Percentiles rank a stretch among this genome's conserved stretches.
Conservation (phyloP, 140 eudicot genomes). For the Cichorium intybus region DNA sequence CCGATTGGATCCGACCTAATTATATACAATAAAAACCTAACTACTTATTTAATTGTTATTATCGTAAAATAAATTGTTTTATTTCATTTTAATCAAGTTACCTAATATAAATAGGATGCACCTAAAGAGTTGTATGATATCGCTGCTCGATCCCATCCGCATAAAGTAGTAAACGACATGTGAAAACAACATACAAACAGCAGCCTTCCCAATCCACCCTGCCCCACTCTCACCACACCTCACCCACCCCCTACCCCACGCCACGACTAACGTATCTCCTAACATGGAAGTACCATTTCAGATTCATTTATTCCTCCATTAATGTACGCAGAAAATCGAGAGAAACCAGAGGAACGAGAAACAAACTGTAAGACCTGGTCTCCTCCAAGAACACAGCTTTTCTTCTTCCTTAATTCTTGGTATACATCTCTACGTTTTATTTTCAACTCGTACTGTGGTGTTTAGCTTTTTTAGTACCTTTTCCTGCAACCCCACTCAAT, state of each 20-base stretch:
- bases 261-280: slow-evolving; percentile 11
- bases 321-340: slow-evolving; percentile 15
- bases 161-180: not conserved
- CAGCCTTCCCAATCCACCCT: slow-evolving; percentile 2
- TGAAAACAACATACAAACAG: slow-evolving; percentile 5
- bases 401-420: slow-evolving; percentile 13
- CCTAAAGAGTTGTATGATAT: not conserved
- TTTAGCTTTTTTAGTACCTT: slow-evolving; percentile 2
- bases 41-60: too few species aligned
- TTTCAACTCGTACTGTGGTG: not conserved
- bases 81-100: too few species aligned
- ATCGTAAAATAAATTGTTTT: too few species aligned
- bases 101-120: not conserved
- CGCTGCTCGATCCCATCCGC: not conserved
- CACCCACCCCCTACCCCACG: slow-evolving; percentile 13
- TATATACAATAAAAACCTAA: too few species aligned
- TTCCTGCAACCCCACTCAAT: slow-evolving; percentile 20
- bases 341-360: not conserved
- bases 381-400: not conserved
- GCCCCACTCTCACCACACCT: not conserved
- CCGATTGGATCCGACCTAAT: too few species aligned
- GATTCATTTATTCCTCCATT: slow-evolving; percentile 9
- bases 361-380: not conserved
- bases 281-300: not conserved
- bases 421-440: not conserved